phyloP scores from a whole-genome alignment of 371 early-diverging fungal genomes.

The Chytridiales sp. region DNA sequence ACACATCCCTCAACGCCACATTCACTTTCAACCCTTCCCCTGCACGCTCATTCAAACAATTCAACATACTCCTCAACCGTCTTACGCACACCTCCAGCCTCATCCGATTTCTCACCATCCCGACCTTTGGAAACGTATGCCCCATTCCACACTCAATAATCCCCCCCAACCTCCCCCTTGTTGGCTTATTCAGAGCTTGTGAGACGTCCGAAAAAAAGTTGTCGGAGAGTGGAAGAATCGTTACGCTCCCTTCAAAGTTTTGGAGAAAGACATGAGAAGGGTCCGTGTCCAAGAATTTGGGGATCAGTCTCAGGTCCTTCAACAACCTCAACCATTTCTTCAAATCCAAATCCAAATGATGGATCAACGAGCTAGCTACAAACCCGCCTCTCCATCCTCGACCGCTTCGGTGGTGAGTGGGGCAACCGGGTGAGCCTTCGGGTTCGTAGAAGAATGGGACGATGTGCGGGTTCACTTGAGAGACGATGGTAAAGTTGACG shows the following conservation, averaged over 20 bases:
- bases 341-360: slow-evolving; percentile 78
- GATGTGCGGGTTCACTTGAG: slow-evolving; percentile 91
- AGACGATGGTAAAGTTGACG: slow-evolving; percentile 85
- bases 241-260: slow-evolving; percentile 83
- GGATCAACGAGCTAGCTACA: slow-evolving; percentile 73
- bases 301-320: slow-evolving; percentile 75
- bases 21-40: no score
- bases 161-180: slow-evolving; percentile 52
- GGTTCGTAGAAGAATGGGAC: slow-evolving; percentile 20
- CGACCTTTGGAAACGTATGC: slow-evolving; percentile 78
- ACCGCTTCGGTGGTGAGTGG: slow-evolving; percentile 25
- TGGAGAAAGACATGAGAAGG: slow-evolving; percentile 84
- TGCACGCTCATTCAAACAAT: no score
- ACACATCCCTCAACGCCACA: no score
- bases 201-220: slow-evolving; percentile 62
- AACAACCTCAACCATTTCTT: slow-evolving; percentile 83
- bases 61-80: no score
- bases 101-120: slow-evolving; percentile 77
- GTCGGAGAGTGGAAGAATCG: slow-evolving; percentile 67
- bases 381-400: slow-evolving; percentile 84
- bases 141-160: slow-evolving; percentile 63
- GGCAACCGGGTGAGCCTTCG: slow-evolving; percentile 19
- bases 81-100: no score
- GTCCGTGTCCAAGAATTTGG: slow-evolving; percentile 71
- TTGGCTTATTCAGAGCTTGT: slow-evolving; percentile 72